Conservation (phyloP, 106 monocot species). For the Platanthera guangdongensis region DNA sequence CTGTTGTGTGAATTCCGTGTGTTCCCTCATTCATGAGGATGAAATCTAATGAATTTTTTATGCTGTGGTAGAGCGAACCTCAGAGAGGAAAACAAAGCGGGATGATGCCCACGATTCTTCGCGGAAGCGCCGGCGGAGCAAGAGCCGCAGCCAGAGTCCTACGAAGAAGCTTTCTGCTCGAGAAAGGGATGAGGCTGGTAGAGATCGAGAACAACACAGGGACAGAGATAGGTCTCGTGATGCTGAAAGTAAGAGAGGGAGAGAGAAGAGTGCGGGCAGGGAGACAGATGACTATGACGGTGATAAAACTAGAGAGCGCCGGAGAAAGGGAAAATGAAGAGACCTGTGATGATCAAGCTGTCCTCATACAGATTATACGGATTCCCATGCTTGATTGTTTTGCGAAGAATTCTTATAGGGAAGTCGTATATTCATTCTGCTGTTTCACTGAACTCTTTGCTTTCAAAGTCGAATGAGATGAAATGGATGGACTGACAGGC, state of each 20-base stretch:
- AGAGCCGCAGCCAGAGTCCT: constrained; percentile 72
- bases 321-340: constrained; percentile 27
- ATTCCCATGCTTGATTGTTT: neutral
- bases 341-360: neutral
- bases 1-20: no score
- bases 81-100: constrained; percentile 50
- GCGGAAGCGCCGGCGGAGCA: constrained; percentile 72
- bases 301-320: constrained; percentile 16
- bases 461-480: neutral
- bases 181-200: constrained; percentile 28
- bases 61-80: constrained; percentile 43
- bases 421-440: neutral
- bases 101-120: constrained; percentile 40
- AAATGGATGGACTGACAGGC: neutral
- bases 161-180: constrained; percentile 32
- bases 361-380: neutral
- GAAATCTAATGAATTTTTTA: neutral
- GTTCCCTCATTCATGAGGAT: neutral
- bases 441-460: neutral
- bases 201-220: constrained; percentile 28
- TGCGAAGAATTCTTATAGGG: neutral
- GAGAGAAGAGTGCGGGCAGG: constrained; percentile 76
- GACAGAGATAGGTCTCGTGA: constrained; percentile 42
- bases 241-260: constrained; percentile 33
- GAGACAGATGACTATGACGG: constrained; percentile 53